Evolutionary conservation across 2,329 filamentous ascomycete genomes (phyloP), one percentile per base, ranked within the genome.

Genomic region (Ophiognomonia clavigignenti-juglandacearum): DNA sequence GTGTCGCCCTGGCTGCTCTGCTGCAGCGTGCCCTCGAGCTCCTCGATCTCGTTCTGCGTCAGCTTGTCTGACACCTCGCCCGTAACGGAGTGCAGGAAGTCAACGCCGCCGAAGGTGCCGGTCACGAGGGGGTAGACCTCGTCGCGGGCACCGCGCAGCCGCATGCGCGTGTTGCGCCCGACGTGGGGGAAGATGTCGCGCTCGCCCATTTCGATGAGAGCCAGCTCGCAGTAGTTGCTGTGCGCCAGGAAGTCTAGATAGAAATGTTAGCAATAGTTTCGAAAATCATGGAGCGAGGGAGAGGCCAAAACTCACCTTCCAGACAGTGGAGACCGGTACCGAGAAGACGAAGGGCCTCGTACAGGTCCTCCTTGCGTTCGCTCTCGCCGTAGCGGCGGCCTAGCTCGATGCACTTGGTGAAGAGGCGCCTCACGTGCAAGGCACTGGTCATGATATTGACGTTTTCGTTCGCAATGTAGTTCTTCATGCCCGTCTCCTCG

Each of bases 81-180:
- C 38, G 79, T 87, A 24, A 95, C 90, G 1, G 87, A 93, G 70
- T 95, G 89, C 51, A 96, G 72, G 69, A 96, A 96, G 61, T 96
- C 92, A 13, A 96, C 91, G 53, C 91, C 91, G 52, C 91, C 91
- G 65, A 96, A 96, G 6, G 91, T 96, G 50, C 92, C 91, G 1
- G 91, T 96, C 37, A 95, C 78, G 52, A 92, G 71, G 6, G 91
- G 91, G 58, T 86, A 96, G 51, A 96, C 87, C 4, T 75, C 61
- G 27, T 73, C 62, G 19, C 75, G 74, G 48, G 79, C 84, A 37
- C 86, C 89, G 27, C 77, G 72, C 23, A 96, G 74, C 38, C 80
- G 72, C 23, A 96, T 71, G 59, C 73, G 71, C n/a, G 89, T 89
- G 57, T 79, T 70, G 48, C 82, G 76, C 29, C 92, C 92, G 45